These are phyloP conservation scores for Epithele typhae DNA, from an alignment of 768 basidiomycete genomes.

Conservation along the genomic window DNA sequence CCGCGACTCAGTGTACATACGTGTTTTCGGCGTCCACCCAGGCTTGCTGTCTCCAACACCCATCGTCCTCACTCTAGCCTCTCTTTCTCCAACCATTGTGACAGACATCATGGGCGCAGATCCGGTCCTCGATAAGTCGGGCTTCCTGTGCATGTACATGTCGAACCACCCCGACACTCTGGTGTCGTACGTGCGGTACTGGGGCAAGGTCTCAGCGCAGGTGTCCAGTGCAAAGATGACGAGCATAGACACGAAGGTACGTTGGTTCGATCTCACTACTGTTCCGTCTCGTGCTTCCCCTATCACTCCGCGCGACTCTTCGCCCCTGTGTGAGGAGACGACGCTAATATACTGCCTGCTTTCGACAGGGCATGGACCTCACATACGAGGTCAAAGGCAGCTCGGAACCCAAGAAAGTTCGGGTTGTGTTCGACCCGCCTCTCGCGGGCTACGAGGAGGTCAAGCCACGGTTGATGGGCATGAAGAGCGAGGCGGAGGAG, in stretches of 20 bases:
- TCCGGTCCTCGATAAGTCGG: slow-evolving; percentile 70
- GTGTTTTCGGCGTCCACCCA: too few species aligned
- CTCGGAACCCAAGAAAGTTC: slow-evolving; percentile 43
- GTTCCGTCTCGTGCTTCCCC: too few species aligned
- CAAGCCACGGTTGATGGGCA: slow-evolving; percentile 71
- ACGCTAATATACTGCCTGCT: not conserved
- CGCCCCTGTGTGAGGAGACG: too few species aligned
- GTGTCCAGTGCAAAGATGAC: slow-evolving; percentile 68
- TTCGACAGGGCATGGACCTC: slow-evolving; percentile 63
- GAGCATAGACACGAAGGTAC: slow-evolving; percentile 61
- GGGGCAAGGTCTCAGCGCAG: slow-evolving; percentile 53
- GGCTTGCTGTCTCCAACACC: too few species aligned
- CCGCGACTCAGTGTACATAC: too few species aligned
- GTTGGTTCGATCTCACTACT: slow-evolving; percentile 13
- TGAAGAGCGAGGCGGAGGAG: slow-evolving; percentile 80
- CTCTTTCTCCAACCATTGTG: not conserved
- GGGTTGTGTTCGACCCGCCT: slow-evolving; percentile 65
- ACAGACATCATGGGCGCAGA: slow-evolving; percentile 31
- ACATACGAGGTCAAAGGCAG: slow-evolving; percentile 50
- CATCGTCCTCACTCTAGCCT: not conserved
- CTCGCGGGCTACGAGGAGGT: slow-evolving; percentile 75
- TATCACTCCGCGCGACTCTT: too few species aligned
- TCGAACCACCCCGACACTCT: slow-evolving; percentile 78
- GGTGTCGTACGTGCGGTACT: slow-evolving; percentile 79
- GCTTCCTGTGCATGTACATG: slow-evolving; percentile 83